Evolutionary conservation across 2,329 filamentous ascomycete species (phyloP).

Genomic region (Talaromyces sp.): DNA sequence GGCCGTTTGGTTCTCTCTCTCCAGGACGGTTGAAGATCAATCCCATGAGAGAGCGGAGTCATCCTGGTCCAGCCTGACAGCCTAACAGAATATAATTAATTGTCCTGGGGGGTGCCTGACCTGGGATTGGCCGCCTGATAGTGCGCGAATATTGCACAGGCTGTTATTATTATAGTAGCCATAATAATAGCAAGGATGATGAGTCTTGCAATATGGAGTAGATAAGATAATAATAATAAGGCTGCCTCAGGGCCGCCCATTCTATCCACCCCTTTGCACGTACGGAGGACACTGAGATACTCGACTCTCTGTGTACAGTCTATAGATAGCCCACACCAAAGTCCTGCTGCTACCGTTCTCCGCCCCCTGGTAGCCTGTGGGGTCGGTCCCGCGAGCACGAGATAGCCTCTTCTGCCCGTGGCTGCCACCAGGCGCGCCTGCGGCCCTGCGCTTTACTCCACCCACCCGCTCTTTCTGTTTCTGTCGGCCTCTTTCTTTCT

Average conservation of each 20-base stretch:
- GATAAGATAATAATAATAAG: neutral
- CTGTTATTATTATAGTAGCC: neutral
- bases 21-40: neutral
- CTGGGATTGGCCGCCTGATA: neutral
- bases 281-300: too few species aligned
- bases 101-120: neutral
- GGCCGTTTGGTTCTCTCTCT: neutral
- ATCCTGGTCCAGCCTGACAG: neutral
- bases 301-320: neutral
- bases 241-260: neutral
- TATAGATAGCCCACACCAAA: neutral
- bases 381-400: neutral
- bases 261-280: neutral
- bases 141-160: neutral
- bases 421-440: neutral
- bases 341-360: neutral
- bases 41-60: neutral
- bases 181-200: neutral
- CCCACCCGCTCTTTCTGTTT: neutral
- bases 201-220: neutral
- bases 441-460: neutral
- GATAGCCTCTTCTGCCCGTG: neutral
- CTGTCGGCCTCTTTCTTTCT: neutral
- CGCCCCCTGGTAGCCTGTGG: neutral
- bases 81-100: neutral